A percentile compares a stretch with the other conserved stretches of the same genome.
phyloP scores from a whole-genome alignment of 805 yeast species.

The Yueomyces sp. region DNA sequence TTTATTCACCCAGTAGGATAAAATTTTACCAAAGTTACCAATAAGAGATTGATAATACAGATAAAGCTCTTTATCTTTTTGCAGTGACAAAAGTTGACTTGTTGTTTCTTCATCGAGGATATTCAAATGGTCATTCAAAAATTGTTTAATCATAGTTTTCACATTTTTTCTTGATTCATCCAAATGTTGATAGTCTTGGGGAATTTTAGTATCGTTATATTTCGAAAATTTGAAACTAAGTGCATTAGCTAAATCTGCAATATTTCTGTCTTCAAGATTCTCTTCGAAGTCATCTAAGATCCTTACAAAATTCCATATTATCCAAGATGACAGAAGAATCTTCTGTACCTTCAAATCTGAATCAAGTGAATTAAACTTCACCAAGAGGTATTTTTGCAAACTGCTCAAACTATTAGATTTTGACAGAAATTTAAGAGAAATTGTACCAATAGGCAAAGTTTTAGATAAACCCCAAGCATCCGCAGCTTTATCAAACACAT shows the following conservation, averaged over 20 bases:
- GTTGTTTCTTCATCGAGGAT: conserved; percentile 52
- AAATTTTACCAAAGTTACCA: conserved; percentile 54
- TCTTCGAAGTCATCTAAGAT: conserved; percentile 26
- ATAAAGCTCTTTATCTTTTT: conserved; percentile 51
- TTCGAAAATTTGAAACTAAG: neutral
- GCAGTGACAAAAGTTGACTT: conserved; percentile 56
- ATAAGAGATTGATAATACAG: conserved; percentile 54
- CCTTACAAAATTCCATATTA: conserved; percentile 24
- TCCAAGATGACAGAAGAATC: conserved; percentile 24
- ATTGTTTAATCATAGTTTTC: conserved; percentile 29
- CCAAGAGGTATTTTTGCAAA: conserved; percentile 31
- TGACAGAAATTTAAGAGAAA: conserved; percentile 44
- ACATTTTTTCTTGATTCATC: conserved; percentile 12
- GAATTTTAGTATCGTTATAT: no score
- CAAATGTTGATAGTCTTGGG: no score
- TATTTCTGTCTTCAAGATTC: conserved; percentile 1
- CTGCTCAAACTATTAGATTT: conserved; percentile 27
- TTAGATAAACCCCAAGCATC: conserved; percentile 43
- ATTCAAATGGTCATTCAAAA: conserved; percentile 35
- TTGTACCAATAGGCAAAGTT: conserved; percentile 53
- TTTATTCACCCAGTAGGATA: conserved; percentile 52
- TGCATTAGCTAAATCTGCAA: neutral
- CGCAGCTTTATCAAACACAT: conserved; percentile 32
- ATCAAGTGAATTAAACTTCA: conserved; percentile 27
- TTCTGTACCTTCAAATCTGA: conserved; percentile 17